Evolutionary conservation across 2,329 filamentous ascomycete species (phyloP).

Genomic region (Colletotrichum sp.): DNA sequence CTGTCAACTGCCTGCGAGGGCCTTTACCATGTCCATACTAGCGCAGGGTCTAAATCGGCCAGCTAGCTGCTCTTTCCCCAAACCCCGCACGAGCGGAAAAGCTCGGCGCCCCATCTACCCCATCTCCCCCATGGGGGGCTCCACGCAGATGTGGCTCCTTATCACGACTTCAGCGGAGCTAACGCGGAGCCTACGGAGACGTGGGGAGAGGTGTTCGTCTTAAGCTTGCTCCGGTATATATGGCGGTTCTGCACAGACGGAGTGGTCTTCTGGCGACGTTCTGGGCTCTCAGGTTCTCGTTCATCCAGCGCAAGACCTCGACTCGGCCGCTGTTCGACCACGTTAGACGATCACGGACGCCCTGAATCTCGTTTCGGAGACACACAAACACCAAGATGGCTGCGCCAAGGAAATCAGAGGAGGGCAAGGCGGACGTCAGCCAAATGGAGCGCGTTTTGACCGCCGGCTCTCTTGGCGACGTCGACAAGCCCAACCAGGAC

Average conservation of each 20-base stretch:
- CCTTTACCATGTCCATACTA: background rate
- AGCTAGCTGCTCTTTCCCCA: background rate
- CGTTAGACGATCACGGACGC: background rate
- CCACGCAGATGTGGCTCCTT: background rate
- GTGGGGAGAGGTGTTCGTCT: background rate
- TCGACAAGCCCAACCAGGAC: constrained; percentile 8
- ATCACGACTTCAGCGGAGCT: constrained; percentile 5
- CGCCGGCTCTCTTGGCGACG: constrained; percentile 16
- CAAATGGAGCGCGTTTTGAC: constrained; percentile 16
- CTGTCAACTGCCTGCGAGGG: background rate
- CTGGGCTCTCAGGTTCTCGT: background rate
- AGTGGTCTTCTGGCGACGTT: background rate
- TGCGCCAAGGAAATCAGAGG: background rate
- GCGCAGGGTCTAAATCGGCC: constrained; percentile 4
- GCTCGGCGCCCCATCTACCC: constrained; percentile 10
- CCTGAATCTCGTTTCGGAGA: background rate
- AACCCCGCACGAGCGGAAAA: constrained; percentile 19
- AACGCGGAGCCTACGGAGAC: constrained; percentile 1
- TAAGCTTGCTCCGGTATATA: background rate
- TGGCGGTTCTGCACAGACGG: background rate
- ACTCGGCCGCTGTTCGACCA: background rate
- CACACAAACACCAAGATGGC: background rate
- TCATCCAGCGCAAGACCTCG: background rate
- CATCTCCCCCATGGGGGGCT: constrained; percentile 13
- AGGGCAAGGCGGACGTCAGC: constrained; percentile 8